A percentile compares a stretch with the other conserved stretches of the same genome.
phyloP scores from a whole-genome alignment of 768 basidiomycete species.

The Suillus lakei region DNA sequence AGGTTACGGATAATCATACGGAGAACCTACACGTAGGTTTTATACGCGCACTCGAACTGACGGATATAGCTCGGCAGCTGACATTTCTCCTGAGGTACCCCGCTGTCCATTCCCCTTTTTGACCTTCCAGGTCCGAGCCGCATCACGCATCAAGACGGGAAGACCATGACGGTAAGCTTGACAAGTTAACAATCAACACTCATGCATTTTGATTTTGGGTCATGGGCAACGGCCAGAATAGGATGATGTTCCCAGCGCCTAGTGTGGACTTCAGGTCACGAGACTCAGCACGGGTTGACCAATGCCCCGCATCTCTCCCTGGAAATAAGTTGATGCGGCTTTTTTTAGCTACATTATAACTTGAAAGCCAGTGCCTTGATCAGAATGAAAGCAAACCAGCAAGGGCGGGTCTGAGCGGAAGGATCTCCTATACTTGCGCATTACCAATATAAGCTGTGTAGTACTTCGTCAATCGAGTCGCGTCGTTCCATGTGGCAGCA shows the following conservation, averaged over 20 bases:
- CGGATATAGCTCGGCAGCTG: constrained; percentile 11
- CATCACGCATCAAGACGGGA: not conserved
- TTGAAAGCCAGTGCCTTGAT: not conserved
- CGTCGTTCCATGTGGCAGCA: not conserved
- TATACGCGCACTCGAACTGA: constrained; percentile 11
- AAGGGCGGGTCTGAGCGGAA: not conserved
- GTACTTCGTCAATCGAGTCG: not conserved
- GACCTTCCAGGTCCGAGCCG: not conserved
- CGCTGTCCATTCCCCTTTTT: constrained; percentile 2
- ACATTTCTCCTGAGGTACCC: constrained; percentile 30
- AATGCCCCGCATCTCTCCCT: not conserved
- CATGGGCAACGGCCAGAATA: not conserved
- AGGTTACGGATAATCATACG: constrained; percentile 16
- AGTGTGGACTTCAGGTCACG: not conserved
- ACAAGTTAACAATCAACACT: not conserved
- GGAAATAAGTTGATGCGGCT: not conserved
- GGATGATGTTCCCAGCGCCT: not conserved
- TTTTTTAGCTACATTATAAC: not conserved
- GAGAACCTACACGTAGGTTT: constrained; percentile 35
- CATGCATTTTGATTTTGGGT: not conserved
- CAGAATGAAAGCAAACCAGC: not conserved
- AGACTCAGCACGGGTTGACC: not conserved
- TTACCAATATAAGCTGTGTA: not conserved
- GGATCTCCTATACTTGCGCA: not conserved
- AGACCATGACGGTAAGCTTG: not conserved